Evolutionary conservation across 1,284 basidiomycete species (phyloP), one percentile per base, ranked within the genome.

Genomic region (Heterobasidion parviporum): DNA sequence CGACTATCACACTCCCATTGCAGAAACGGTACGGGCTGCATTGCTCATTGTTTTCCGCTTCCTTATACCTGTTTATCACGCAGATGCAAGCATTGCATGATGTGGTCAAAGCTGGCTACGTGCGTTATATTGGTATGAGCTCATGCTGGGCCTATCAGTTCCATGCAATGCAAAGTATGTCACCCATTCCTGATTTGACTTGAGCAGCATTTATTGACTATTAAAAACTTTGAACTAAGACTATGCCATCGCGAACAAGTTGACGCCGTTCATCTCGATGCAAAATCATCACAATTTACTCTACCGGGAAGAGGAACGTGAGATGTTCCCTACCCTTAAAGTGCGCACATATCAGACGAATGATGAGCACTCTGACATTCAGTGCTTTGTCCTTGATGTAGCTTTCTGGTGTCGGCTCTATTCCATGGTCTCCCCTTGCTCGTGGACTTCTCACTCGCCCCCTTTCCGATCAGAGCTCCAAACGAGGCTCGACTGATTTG

Each of bases 1-100:
- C 55, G 73, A 75, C 56, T 50, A 57, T 1, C 59, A 66, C 6
- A 71, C 69, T 0, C 70, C 73, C 0, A 62, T 65, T 15, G 71
- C 69, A 56, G 72, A 72, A 59, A 74, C 69, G 16, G 73, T 73
- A 68, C 61, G 52, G 26, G 45, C 15, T 15, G 9, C 34, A 8
- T 33, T 18, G 16, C 15, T 14, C 34, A 32, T 38, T 15, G 5
- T 8, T n/a, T 8, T 3, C 18, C 35, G 10, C 15, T 10, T n/a
- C 9, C 8, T 35, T 20, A 32, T 48, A n/a, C 2, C 14, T 15
- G 34, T 8, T n/a, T 8, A 51, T 47, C 48, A 1, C 15, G 8
- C 36, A 57, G 56, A 55, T 58, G 57, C 57, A 58, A 50, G 57
- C 57, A 33, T 41, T 58, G 10, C 51, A 56, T 10, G 57, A 56